Conservation (phyloP, 140 eudicot species). For the Eryngium alpinum region DNA sequence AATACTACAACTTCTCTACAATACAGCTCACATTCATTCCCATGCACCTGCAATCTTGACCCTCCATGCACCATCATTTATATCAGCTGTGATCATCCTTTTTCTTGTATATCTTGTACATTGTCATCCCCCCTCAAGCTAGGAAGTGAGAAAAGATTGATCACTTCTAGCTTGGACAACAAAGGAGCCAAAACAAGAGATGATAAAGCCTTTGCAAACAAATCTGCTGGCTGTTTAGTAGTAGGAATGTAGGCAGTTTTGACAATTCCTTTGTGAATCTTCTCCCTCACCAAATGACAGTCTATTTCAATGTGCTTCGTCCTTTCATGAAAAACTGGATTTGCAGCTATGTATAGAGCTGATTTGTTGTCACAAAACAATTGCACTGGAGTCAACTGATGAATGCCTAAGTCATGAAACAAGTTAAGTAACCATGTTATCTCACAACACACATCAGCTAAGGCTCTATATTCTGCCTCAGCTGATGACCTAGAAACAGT, state of each 20-base stretch:
- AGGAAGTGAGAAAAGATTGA: not conserved
- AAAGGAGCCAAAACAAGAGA: not conserved
- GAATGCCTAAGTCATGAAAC: not conserved
- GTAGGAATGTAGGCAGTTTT: not conserved
- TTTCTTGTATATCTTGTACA: not conserved
- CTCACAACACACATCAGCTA: not conserved
- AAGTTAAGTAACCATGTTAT: not conserved
- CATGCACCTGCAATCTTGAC: no score
- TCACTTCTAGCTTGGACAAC: not conserved
- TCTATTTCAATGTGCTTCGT: not conserved
- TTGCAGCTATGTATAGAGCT: not conserved
- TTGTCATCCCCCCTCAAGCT: not conserved
- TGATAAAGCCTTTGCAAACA: not conserved
- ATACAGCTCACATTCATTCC: no score
- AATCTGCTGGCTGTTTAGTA: not conserved
- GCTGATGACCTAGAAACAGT: not conserved
- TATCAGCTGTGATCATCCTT: no score
- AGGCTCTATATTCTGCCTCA: not conserved
- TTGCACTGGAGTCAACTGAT: not conserved
- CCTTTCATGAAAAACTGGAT: not conserved
- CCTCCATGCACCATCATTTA: no score
- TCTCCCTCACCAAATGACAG: not conserved
- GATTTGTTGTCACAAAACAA: not conserved
- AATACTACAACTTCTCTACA: no score
- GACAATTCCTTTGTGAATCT: not conserved